Base-by-base conservation (phyloP, 2,329 filamentous ascomycete species). In the Xylaria sp. region DNA sequence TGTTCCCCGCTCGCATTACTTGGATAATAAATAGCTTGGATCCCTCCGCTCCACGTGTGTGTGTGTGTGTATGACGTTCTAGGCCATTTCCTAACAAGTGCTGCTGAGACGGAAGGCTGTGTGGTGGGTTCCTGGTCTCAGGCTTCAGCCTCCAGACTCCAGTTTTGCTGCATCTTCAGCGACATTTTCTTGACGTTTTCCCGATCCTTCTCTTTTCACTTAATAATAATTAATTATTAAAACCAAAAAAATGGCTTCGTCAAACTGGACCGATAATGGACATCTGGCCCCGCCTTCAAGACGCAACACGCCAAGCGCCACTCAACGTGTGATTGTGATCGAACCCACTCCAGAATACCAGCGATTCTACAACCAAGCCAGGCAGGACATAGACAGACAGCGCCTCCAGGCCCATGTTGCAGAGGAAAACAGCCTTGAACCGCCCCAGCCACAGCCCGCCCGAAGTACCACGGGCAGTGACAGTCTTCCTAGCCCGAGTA, bases 281-380 rank as follows among this genome's bases (percentile, higher is more conserved):
- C 58, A 24, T 42, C 56, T 61, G 36, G 57, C 68, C 42, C 72
- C 66, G 50, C 48, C 47, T 47, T 27, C 64, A 48, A 30, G 11
- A 39, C 69, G 61, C 61, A 71, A 62, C 39, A 24, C 65, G 19
- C 72, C 69, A 24, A 70, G 58, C 61, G 21, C 21, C 19, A 30
- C 47, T 12, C 71, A 61, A n/a, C 7, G n/a, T 19, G 54, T 32
- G 53, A 73, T 75, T 30, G 57, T 75, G 19, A 73, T 78, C 34
- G 73, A 75, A 9, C 70, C 76, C 7, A 76, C 72, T 2, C 57
- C 39, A 2, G 71, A 78, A 19, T 70, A 67, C 21, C 77, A 78
- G 61, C 61, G 24, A 4, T 72, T 74, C 34, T 79, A 78, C 56
- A 77, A 79, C 53, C 67, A 72, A 36, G 74, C 70, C 12, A 71